phyloP scores from a whole-genome alignment of 2,329 filamentous ascomycete genomes.

The Alternaria sp. region DNA sequence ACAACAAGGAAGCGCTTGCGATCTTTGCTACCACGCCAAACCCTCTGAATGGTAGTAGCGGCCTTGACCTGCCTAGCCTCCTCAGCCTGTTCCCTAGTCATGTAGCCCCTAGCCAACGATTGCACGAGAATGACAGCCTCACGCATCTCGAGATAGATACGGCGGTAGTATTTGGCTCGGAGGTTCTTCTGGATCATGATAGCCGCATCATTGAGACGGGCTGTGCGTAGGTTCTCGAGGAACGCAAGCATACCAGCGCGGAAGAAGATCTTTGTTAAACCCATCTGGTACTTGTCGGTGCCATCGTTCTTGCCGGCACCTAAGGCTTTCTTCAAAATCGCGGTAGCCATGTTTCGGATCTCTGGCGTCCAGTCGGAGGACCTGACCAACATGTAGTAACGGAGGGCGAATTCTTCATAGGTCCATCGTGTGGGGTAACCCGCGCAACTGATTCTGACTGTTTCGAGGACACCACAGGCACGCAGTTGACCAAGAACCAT shows the following conservation, averaged over 20 bases:
- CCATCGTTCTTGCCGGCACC: conserved; percentile 69
- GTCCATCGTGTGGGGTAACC: conserved; percentile 99
- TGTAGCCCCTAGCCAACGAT: conserved; percentile 77
- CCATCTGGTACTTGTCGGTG: conserved; percentile 95
- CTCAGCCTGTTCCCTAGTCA: conserved; percentile 79
- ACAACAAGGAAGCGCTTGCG: conserved; percentile 81
- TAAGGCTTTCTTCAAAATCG: conserved; percentile 87
- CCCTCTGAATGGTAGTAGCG: conserved; percentile 91
- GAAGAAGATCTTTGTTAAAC: conserved; percentile 99
- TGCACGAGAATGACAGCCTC: conserved; percentile 83
- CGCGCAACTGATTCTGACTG: conserved; percentile 95
- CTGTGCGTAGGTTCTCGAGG: conserved; percentile 91
- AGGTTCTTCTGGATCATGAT: conserved; percentile 99
- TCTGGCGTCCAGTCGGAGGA: conserved; percentile 92
- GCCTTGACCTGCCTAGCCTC: conserved; percentile 84
- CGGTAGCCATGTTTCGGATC: conserved; percentile 92
- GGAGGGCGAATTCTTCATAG: conserved; percentile 95
- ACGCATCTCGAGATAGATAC: conserved; percentile 87
- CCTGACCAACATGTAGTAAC: conserved; percentile 97
- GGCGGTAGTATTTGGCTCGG: conserved; percentile 92
- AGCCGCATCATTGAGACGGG: conserved; percentile 88
- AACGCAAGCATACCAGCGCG: conserved; percentile 98
- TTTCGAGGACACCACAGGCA: conserved; percentile 98
- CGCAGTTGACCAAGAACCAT: conserved; percentile 98
- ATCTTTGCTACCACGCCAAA: conserved; percentile 94